These are phyloP conservation scores for Syzygium aromaticum DNA, from an alignment of 345 rosid species.

Conservation along the genomic window DNA sequence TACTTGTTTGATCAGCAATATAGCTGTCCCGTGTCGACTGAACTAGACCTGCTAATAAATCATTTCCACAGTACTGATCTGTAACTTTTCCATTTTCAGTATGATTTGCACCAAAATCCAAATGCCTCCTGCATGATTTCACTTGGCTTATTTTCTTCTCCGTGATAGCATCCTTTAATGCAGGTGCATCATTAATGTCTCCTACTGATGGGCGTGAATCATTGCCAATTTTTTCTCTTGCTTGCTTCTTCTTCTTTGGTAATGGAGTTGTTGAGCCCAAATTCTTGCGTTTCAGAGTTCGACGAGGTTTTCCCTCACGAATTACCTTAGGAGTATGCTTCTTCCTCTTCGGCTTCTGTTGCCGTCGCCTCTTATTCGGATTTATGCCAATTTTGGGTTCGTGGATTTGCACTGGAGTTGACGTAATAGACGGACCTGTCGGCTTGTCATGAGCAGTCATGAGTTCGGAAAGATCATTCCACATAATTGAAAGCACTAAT, in stretches of 20 bases:
- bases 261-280: neutral
- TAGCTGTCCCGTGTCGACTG: neutral
- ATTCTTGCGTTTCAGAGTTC: slow-evolving; percentile 7
- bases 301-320: slow-evolving; percentile 1
- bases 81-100: neutral
- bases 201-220: neutral
- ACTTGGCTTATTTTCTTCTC: neutral
- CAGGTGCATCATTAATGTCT: neutral
- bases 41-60: neutral
- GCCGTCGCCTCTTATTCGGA: slow-evolving; percentile 4
- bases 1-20: neutral
- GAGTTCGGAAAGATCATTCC: neutral
- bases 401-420: neutral
- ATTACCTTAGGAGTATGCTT: slow-evolving; percentile 21
- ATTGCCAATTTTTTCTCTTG: neutral
- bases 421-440: neutral
- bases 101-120: neutral
- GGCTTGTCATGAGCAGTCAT: neutral
- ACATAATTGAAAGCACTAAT: neutral
- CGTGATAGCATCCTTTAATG: neutral
- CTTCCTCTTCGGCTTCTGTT: slow-evolving; percentile 11
- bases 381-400: neutral
- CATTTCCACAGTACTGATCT: neutral
- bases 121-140: neutral
- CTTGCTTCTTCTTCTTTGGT: neutral